Percentiles rank a stretch among this genome's conserved stretches.
Evolutionary conservation across 805 yeast species (phyloP).

Genomic region (Candida ortonii): DNA sequence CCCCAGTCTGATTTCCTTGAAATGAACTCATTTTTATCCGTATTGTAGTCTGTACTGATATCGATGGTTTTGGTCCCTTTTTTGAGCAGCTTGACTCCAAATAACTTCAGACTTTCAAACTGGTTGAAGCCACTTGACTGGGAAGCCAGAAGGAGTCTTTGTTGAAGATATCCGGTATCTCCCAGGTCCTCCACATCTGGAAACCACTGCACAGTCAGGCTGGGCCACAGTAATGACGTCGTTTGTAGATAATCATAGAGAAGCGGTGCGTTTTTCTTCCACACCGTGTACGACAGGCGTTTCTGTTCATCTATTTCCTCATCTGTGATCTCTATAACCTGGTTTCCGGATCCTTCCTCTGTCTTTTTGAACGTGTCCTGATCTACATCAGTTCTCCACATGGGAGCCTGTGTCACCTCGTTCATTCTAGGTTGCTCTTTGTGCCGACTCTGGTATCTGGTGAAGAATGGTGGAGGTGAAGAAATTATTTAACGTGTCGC

Average conservation of each 20-base stretch:
- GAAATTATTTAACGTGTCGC: too few relatives aligned
- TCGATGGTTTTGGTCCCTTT: constrained; percentile 20
- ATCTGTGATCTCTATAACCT: background rate
- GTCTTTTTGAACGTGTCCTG: too few relatives aligned
- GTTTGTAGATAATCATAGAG: constrained; percentile 54
- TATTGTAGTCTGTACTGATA: constrained; percentile 35
- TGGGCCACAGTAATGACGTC: constrained; percentile 61
- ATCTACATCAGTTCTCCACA: too few relatives aligned
- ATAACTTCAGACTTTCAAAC: constrained; percentile 25
- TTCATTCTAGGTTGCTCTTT: too few relatives aligned
- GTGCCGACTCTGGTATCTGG: too few relatives aligned
- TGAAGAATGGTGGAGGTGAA: too few relatives aligned
- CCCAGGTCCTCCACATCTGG: constrained; percentile 45
- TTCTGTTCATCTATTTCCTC: constrained; percentile 11
- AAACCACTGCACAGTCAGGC: constrained; percentile 57
- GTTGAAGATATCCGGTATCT: constrained; percentile 29
- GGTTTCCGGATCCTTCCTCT: background rate
- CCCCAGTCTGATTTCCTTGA: constrained; percentile 11
- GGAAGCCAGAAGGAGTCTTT: constrained; percentile 57
- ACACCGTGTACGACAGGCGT: constrained; percentile 41
- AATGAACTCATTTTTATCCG: constrained; percentile 33
- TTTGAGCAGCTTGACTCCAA: constrained; percentile 13
- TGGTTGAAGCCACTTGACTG: constrained; percentile 52
- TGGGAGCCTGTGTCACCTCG: too few relatives aligned
- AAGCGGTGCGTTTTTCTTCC: constrained; percentile 62